A percentile compares a stretch with the other conserved stretches of the same genome.
phyloP scores from a whole-genome alignment of 1,284 basidiomycete species.

The Cutaneotrichosporon sp. region DNA sequence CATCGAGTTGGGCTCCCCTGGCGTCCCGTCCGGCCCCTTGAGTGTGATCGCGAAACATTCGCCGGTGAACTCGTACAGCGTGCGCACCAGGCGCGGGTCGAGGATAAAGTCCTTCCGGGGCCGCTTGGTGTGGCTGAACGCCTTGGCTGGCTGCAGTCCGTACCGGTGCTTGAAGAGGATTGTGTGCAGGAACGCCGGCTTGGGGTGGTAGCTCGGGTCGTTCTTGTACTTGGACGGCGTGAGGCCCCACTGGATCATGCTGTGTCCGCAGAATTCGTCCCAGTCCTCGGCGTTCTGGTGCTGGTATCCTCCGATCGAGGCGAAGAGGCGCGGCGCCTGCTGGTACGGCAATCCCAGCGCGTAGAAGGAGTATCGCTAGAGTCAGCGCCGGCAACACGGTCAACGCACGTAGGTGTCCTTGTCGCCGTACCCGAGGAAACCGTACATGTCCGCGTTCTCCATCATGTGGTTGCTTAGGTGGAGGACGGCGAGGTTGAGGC shows the following conservation, averaged over 20 bases:
- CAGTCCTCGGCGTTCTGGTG: conserved; percentile 31
- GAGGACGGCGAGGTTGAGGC: conserved; percentile 51
- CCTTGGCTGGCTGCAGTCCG: conserved; percentile 39
- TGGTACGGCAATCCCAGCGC: conserved; percentile 48
- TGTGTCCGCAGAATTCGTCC: conserved; percentile 41
- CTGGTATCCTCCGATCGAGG: conserved; percentile 41
- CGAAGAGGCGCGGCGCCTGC: conserved; percentile 47
- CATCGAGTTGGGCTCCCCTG: conserved; percentile 29
- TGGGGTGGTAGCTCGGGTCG: conserved; percentile 40
- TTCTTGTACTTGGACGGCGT: conserved; percentile 40
- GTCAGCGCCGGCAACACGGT: too few species aligned
- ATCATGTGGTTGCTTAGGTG: conserved; percentile 51
- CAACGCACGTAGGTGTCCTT: conserved; percentile 45
- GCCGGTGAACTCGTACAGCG: conserved; percentile 43
- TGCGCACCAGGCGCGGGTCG: conserved; percentile 41
- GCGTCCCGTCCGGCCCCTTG: conserved; percentile 43
- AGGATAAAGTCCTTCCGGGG: conserved; percentile 40
- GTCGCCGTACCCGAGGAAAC: conserved; percentile 49
- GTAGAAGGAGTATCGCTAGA: conserved; percentile 49
- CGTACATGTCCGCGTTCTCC: conserved; percentile 48
- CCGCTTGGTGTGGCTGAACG: conserved; percentile 40
- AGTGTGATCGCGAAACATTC: conserved; percentile 42
- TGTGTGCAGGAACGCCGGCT: conserved; percentile 50
- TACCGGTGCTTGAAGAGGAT: conserved; percentile 50
- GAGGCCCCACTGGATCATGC: conserved; percentile 42